Conservation (phyloP, 306 rosid genomes). For the Corylus americana region DNA sequence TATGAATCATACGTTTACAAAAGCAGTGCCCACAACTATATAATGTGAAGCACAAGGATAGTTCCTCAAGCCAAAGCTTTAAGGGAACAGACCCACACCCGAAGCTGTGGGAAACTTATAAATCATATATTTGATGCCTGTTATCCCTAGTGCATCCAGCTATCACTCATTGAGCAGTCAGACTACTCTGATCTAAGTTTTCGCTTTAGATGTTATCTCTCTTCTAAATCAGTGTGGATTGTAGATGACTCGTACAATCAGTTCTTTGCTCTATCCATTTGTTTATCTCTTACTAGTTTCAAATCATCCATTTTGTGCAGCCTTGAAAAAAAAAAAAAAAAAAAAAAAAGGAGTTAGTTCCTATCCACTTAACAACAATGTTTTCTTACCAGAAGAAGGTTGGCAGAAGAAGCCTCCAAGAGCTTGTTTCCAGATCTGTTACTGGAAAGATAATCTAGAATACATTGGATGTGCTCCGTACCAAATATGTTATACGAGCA, state of each 20-base stretch:
- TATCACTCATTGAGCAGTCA: background rate
- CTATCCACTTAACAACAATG: slow-evolving; percentile 25
- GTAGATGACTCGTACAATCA: background rate
- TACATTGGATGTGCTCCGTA: slow-evolving; percentile 60
- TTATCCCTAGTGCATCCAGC: background rate
- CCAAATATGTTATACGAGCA: slow-evolving; percentile 81
- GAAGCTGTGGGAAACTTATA: background rate
- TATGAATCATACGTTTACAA: background rate
- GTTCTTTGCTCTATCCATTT: background rate
- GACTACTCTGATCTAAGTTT: slow-evolving; percentile 1
- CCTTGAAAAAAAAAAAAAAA: too few relatives aligned
- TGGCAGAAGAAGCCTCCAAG: slow-evolving; percentile 61
- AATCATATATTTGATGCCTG: background rate
- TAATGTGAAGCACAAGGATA: background rate
- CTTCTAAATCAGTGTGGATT: background rate
- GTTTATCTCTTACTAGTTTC: background rate
- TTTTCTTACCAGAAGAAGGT: slow-evolving; percentile 72
- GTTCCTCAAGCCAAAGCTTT: background rate
- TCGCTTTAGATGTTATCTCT: background rate
- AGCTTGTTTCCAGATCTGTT: slow-evolving; percentile 36
- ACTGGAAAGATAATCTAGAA: slow-evolving; percentile 54
- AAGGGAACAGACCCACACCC: background rate
- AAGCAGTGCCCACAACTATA: background rate
- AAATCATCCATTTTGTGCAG: slow-evolving; percentile 2
- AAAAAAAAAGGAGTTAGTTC: slow-evolving; percentile 12